A percentile compares a stretch with the other conserved stretches of the same genome.
Conservation (phyloP, 23 red algal genomes). For the Gracilaria domingensis region DNA sequence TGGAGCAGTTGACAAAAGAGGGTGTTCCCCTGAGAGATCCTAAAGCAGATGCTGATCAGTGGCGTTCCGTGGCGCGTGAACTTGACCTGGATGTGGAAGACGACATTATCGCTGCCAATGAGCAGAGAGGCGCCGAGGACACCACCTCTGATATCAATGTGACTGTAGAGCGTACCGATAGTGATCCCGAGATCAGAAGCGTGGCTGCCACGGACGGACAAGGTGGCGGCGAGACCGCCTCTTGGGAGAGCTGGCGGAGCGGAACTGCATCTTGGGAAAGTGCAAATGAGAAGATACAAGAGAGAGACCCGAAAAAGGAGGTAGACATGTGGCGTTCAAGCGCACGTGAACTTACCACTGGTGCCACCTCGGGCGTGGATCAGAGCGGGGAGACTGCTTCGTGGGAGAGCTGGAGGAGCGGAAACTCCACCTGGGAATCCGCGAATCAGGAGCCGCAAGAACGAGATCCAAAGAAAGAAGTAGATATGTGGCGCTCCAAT, state of each 20-base stretch:
- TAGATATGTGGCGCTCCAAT: slow-evolving; percentile 79
- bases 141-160: not conserved
- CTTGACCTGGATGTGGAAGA: slow-evolving; percentile 45
- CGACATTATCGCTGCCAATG: slow-evolving; percentile 1
- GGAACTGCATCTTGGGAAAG: slow-evolving; percentile 35
- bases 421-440: slow-evolving; percentile 30
- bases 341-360: slow-evolving; percentile 45
- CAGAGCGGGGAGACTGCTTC: slow-evolving; percentile 2
- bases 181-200: not conserved
- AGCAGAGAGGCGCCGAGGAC: not conserved
- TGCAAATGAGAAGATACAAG: not conserved
- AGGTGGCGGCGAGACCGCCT: not conserved
- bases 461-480: slow-evolving; percentile 76
- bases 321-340: slow-evolving; percentile 83
- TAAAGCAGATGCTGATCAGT: slow-evolving; percentile 61
- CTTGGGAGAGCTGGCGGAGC: slow-evolving; percentile 55
- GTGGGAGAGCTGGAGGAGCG: slow-evolving; percentile 56
- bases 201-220: not conserved
- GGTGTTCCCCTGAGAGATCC: slow-evolving; percentile 57
- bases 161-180: not conserved
- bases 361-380: not conserved
- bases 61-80: slow-evolving; percentile 60
- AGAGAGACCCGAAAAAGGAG: slow-evolving; percentile 74
- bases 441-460: not conserved
- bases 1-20: slow-evolving; percentile 29